These are phyloP conservation scores for Verticillium longisporum DNA, from an alignment of 2,329 filamentous ascomycete genomes.

Conservation along the genomic window DNA sequence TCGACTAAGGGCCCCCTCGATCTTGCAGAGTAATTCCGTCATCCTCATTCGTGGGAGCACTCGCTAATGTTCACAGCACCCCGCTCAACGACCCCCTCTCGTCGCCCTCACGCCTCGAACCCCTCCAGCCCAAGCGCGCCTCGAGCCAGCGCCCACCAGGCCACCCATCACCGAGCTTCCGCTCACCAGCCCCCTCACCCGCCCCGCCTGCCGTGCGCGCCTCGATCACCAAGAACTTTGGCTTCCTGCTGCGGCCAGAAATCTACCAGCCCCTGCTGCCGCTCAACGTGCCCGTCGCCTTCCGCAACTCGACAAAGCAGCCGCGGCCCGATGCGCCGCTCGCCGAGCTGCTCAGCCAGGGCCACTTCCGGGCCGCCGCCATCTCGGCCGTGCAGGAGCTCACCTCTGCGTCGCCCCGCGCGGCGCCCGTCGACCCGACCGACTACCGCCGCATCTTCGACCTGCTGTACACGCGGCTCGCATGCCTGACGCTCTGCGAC, in stretches of 20 bases:
- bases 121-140: conserved; percentile 13
- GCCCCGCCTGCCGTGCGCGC: conserved; percentile 21
- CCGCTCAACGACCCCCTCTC: conserved; percentile 12
- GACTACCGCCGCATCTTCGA: conserved; percentile 65
- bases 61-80: conserved; percentile 12
- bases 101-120: conserved; percentile 6
- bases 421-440: conserved; percentile 33
- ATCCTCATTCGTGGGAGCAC: too few species aligned
- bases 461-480: conserved; percentile 73
- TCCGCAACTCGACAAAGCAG: conserved; percentile 61
- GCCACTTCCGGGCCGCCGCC: conserved; percentile 80
- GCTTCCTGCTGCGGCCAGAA: conserved; percentile 70
- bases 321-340: conserved; percentile 60
- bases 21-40: too few species aligned
- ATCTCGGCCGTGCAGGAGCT: conserved; percentile 58
- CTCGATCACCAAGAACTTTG: conserved; percentile 60
- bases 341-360: conserved; percentile 57
- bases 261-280: conserved; percentile 77
- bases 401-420: conserved; percentile 35
- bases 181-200: conserved; percentile 21
- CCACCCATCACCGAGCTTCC: conserved; percentile 16
- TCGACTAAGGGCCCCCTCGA: conserved; percentile 77
- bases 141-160: conserved; percentile 10
- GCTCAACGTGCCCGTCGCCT: conserved; percentile 53
- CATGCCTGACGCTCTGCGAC: conserved; percentile 77